Percentiles rank a stretch among this genome's conserved stretches.
Evolutionary conservation across 148 eudicot species (phyloP).

Genomic region (Gaultheria prostrata): DNA sequence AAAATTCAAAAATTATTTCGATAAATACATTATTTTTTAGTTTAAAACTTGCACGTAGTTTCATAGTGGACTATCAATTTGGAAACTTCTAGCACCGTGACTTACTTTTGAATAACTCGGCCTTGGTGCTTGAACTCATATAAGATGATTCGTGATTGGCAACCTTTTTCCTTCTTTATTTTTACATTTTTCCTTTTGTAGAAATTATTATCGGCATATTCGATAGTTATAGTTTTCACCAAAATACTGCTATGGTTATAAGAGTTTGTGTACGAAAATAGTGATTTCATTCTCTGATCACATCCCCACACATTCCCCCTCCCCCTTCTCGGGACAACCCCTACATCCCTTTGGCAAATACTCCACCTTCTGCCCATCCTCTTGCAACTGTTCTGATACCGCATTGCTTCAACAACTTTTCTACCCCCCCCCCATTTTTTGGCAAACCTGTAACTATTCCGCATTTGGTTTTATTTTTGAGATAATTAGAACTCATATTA

Average conservation of each 20-base stretch:
- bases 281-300: neutral
- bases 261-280: neutral
- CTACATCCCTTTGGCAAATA: neutral
- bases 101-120: no score
- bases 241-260: neutral
- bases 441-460: neutral
- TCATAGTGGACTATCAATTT: no score
- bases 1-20: no score
- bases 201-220: neutral
- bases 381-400: neutral
- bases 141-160: neutral
- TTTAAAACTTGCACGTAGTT: no score
- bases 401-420: neutral
- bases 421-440: neutral
- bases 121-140: neutral
- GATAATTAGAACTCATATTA: neutral
- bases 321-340: no score
- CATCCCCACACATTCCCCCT: no score
- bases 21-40: no score
- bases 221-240: neutral
- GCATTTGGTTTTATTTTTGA: neutral
- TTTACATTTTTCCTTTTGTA: neutral
- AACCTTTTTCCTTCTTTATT: neutral
- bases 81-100: no score
- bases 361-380: neutral